A percentile compares a stretch with the other conserved stretches of the same genome.
Conservation (phyloP, 2,329 filamentous ascomycete species). For the Thyridium curvatum region DNA sequence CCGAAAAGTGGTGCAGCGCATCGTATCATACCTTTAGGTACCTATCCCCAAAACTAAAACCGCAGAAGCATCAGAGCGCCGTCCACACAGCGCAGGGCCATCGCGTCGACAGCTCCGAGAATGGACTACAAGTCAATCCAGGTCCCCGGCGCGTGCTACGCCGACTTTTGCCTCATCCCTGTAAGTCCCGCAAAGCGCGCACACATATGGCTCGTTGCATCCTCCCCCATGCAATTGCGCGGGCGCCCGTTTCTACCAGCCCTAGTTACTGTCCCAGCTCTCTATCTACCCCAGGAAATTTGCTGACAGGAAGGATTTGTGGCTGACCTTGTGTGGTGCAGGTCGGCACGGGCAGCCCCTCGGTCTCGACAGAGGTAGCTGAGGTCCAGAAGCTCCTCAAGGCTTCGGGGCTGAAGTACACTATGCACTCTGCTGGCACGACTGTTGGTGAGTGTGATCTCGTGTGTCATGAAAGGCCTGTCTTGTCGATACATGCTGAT, state of each 20-base stretch:
- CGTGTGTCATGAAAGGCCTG: too few species aligned
- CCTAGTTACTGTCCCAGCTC: too few species aligned
- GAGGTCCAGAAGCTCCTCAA: slow-evolving; percentile 81
- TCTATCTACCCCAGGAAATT: not conserved
- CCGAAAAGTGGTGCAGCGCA: too few species aligned
- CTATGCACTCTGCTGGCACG: slow-evolving; percentile 90
- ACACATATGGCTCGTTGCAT: slow-evolving; percentile 1
- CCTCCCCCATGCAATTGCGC: not conserved
- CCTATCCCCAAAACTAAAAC: too few species aligned
- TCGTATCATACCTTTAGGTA: too few species aligned
- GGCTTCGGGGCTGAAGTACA: slow-evolving; percentile 72
- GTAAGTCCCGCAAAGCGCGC: slow-evolving; percentile 43
- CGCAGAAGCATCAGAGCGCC: slow-evolving; percentile 1
- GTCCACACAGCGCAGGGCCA: slow-evolving; percentile 2
- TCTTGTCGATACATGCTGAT: too few species aligned
- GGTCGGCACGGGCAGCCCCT: slow-evolving; percentile 74
- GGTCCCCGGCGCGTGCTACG: slow-evolving; percentile 72
- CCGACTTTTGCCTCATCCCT: slow-evolving; percentile 88
- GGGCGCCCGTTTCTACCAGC: too few species aligned
- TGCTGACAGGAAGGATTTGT: not conserved
- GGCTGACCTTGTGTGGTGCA: slow-evolving; percentile 26
- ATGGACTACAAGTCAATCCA: slow-evolving; percentile 43
- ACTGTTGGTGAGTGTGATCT: slow-evolving; percentile 68
- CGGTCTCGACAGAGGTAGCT: slow-evolving; percentile 78
- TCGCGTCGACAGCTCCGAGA: not conserved